Conservation (phyloP, 2,329 filamentous ascomycete species). For the Alternaria hordeiaustralica region DNA sequence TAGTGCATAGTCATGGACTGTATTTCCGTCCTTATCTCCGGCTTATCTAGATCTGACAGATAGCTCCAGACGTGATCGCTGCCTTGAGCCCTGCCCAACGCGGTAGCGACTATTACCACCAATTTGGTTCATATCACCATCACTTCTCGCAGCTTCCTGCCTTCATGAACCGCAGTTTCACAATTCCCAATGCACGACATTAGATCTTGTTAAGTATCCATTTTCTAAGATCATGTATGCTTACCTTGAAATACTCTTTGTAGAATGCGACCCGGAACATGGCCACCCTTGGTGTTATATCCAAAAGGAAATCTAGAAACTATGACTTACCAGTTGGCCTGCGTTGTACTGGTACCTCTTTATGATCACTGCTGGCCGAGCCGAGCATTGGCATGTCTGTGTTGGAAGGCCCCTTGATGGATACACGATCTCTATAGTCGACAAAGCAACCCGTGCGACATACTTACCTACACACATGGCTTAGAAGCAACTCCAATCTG, state of each 20-base stretch:
- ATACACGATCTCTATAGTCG: accelerated
- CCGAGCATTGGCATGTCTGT: not conserved
- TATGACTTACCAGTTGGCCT: not conserved
- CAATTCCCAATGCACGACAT: not conserved
- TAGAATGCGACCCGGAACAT: not conserved
- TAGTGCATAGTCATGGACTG: not conserved
- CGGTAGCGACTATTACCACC: not conserved
- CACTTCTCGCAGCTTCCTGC: not conserved
- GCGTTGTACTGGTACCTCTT: not conserved
- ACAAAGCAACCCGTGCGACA: not conserved
- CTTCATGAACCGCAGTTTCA: not conserved
- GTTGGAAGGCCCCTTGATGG: not conserved
- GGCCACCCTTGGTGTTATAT: not conserved
- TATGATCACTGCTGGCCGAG: not conserved
- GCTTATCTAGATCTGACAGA: not conserved
- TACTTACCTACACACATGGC: not conserved
- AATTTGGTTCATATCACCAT: not conserved
- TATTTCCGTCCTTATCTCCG: constrained; percentile 8
- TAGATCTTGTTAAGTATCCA: not conserved
- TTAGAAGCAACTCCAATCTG: not conserved
- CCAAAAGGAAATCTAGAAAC: not conserved
- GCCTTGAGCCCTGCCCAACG: not conserved
- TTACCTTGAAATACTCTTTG: not conserved
- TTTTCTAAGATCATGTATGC: not conserved
- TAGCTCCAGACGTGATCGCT: not conserved